phyloP scores from a whole-genome alignment of 495 filamentous ascomycete species.

The Annulohypoxylon maeteangense region DNA sequence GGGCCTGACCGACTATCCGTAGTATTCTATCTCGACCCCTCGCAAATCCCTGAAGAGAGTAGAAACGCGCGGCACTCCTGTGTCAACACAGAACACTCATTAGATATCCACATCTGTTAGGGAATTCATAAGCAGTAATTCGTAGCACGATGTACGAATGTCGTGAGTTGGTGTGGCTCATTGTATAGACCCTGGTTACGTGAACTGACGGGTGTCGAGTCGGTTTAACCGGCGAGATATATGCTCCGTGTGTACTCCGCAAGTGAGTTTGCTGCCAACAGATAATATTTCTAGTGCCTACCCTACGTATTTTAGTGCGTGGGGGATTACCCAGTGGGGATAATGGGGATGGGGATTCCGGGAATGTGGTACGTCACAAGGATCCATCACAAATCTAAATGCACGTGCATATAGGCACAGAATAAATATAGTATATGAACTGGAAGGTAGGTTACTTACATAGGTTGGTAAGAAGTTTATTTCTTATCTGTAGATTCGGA shows the following conservation, averaged over 20 bases:
- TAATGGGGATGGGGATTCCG: too few species aligned
- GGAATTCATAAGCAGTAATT: background rate
- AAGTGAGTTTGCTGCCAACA: background rate
- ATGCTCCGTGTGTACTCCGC: background rate
- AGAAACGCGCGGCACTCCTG: background rate
- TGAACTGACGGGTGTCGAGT: background rate
- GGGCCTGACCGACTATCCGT: background rate
- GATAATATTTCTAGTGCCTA: too few species aligned
- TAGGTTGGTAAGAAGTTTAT: background rate
- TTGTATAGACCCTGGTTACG: background rate
- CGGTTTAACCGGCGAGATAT: background rate
- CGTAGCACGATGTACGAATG: background rate
- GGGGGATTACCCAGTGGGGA: too few species aligned
- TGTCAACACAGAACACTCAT: background rate
- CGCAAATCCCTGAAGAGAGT: background rate
- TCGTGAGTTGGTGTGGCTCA: background rate
- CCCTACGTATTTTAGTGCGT: background rate
- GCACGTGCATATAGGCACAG: background rate
- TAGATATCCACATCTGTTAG: background rate
- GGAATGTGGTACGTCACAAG: background rate
- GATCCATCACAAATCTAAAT: too few species aligned
- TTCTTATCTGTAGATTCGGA: background rate
- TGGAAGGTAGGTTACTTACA: too few species aligned
- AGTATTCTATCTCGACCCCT: background rate
- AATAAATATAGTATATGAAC: background rate